phyloP scores from a whole-genome alignment of 345 rosid species.

The Boechera divaricarpa region DNA sequence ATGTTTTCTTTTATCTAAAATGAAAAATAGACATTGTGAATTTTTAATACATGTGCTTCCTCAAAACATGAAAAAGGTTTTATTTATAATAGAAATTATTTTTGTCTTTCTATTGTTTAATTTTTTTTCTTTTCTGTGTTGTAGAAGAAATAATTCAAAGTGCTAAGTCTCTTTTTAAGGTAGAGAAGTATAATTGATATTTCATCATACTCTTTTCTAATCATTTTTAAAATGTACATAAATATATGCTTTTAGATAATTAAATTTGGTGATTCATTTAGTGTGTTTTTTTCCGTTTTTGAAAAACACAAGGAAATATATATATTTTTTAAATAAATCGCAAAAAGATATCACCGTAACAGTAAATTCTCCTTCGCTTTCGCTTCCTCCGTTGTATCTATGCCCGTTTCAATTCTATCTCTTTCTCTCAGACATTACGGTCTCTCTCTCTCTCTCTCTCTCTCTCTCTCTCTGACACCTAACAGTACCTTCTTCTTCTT shows the following conservation, averaged over 20 bases:
- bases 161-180: no score
- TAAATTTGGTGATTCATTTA: no score
- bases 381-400: background rate
- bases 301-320: no score
- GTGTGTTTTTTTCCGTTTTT: no score
- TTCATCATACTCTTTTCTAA: no score
- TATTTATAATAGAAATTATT: background rate
- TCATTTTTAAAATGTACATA: no score
- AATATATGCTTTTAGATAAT: background rate
- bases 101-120: background rate
- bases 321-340: no score
- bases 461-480: conserved; percentile 36
- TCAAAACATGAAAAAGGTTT: conserved; percentile 30
- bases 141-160: background rate
- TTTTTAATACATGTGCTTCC: background rate
- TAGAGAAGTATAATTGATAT: no score
- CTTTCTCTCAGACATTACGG: conserved; percentile 24
- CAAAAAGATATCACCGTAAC: conserved; percentile 13
- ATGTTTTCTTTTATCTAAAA: background rate
- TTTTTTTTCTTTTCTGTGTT: background rate
- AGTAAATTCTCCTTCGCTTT: conserved; percentile 32
- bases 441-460: conserved; percentile 37
- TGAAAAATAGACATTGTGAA: background rate
- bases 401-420: background rate
- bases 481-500: conserved; percentile 18